Evolutionary conservation across 495 filamentous ascomycete genomes (phyloP), one percentile per base, ranked within the genome.

Genomic region (Aspergillus conjunctus): DNA sequence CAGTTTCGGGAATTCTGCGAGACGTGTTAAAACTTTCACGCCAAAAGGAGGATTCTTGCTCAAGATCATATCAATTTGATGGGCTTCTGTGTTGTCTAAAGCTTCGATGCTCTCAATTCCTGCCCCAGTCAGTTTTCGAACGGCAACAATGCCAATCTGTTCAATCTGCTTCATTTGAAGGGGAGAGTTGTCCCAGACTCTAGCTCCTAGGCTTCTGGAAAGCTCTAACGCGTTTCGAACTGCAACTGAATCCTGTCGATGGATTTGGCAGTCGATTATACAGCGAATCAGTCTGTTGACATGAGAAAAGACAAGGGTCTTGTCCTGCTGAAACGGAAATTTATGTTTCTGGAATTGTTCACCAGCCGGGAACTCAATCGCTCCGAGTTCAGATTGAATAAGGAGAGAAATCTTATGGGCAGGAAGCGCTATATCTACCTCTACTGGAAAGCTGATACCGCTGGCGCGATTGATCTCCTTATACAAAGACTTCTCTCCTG

Each of bases 331-430:
- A 54, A 90, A 84, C 43, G 88, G 82, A 15, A 78, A 77, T 50
- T 79, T 87, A 57, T 86, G 78, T 51, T 86, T 89, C 12, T 78
- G 73, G 22, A 81, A 81, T 30, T 87, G 83, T 22, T 88, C 82
- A 2, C 85, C 82, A 34, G 73, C 77, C 1, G 90, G 87, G 33
- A 88, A 83, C 2, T 96, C 91, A 11, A 92, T 77, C 37, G 80
- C 83, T 11, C 91, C 90, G 10, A 98, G 86, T 56, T 91, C 85
- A 14, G 83, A 81, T 73, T 98, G 95, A 10, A 97, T 79, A 39
- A 98, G 81, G 14, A 98, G 76, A 21, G 87, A 94, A n/a, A 91
- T 81, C 65, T 98, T 98, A 71, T 98, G 94, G 30, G 84, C 81
- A 10, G 85, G 79, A 12, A 85, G 78, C 1, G 81, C 81, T 49